Percentiles rank a stretch among this genome's conserved stretches.
phyloP scores from a whole-genome alignment of 139 green algal species.

The Micractinium conductrix region DNA sequence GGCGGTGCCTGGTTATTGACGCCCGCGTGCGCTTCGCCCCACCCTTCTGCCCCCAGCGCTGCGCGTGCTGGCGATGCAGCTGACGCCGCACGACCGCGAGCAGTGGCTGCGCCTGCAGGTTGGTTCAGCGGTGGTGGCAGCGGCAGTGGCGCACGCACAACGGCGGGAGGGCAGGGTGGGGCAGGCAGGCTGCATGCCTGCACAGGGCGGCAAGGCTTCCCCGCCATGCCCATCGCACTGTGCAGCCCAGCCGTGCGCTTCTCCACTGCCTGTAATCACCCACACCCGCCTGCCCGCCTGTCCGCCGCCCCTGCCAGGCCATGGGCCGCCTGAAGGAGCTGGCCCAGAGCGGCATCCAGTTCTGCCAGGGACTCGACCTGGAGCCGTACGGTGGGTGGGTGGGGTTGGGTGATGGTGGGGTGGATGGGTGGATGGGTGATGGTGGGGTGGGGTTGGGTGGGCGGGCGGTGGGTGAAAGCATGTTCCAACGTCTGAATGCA shows the following conservation, averaged over 20 bases:
- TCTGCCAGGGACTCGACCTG: constrained; percentile 39
- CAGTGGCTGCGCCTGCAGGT: constrained; percentile 6
- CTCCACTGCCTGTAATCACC: background rate
- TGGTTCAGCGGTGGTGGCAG: background rate
- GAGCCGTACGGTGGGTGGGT: constrained; percentile 35
- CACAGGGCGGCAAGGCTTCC: background rate
- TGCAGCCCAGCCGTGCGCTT: background rate
- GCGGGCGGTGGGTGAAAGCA: no score
- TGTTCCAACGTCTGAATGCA: no score
- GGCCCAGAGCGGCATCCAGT: constrained; percentile 37
- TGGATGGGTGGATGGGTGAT: background rate
- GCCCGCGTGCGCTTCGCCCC: no score
- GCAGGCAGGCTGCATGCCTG: background rate
- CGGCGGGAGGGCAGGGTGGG: background rate
- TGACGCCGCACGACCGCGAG: background rate
- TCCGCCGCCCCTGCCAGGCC: background rate
- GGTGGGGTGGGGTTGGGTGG: no score
- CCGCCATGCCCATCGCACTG: no score
- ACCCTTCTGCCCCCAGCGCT: background rate
- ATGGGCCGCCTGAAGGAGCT: constrained; percentile 29
- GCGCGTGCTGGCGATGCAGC: background rate
- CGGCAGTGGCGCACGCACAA: background rate
- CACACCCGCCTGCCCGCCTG: background rate
- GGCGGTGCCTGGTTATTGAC: no score
- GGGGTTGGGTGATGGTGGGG: background rate